These are phyloP conservation scores for Cryptococcus hybrid DNA, from an alignment of 1,284 basidiomycete genomes.

Conservation along the genomic window DNA sequence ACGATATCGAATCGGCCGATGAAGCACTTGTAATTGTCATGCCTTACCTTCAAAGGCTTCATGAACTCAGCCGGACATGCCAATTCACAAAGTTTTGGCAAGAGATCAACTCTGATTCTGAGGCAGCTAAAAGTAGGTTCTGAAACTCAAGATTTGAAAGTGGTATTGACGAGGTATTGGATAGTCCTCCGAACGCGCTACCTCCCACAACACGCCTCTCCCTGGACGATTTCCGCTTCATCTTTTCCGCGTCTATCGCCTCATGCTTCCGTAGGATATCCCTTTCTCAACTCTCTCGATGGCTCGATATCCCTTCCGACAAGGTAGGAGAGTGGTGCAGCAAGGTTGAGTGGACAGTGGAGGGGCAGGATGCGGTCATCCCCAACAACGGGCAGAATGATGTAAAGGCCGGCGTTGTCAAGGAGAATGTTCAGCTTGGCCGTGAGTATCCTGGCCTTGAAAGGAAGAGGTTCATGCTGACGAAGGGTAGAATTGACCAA, in stretches of 20 bases:
- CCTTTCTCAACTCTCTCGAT: constrained; percentile 33
- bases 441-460: constrained; percentile 58
- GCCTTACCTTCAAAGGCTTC: constrained; percentile 69
- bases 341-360: constrained; percentile 69
- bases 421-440: constrained; percentile 82
- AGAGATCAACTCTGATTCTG: constrained; percentile 61
- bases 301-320: constrained; percentile 44
- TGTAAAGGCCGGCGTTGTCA: constrained; percentile 88
- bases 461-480: neutral
- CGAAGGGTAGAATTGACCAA: constrained; percentile 69
- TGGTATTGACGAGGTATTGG: neutral
- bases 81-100: constrained; percentile 89
- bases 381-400: constrained; percentile 92
- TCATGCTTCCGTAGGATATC: constrained; percentile 35
- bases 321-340: constrained; percentile 64
- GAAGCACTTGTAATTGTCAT: constrained; percentile 73
- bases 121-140: constrained; percentile 34
- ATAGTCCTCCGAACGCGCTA: constrained; percentile 42
- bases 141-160: neutral
- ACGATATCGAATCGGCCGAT: constrained; percentile 61
- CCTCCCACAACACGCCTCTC: constrained; percentile 39
- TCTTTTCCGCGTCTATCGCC: constrained; percentile 45
- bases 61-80: constrained; percentile 77
- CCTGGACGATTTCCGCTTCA: constrained; percentile 32
- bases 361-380: constrained; percentile 65